Conservation (phyloP, 2,329 filamentous ascomycete species). For the Nemania sp. region DNA sequence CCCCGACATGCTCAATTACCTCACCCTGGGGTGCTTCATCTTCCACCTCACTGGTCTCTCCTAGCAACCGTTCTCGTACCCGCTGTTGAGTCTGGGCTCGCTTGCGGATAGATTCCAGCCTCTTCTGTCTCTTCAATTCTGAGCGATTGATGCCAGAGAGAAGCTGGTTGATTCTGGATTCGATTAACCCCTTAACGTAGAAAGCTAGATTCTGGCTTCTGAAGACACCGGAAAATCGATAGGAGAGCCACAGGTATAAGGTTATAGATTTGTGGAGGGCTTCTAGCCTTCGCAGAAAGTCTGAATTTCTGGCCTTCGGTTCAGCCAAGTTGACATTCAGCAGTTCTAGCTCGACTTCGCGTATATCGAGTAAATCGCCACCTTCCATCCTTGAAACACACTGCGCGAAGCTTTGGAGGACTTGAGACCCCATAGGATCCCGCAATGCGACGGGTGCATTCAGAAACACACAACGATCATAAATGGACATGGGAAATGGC, state of each 20-base stretch:
- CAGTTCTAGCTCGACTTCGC: conserved; percentile 70
- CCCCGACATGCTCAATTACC: conserved; percentile 31
- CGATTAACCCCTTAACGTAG: conserved; percentile 76
- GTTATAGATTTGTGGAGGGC: conserved; percentile 79
- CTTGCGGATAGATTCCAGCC: conserved; percentile 33
- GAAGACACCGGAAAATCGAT: conserved; percentile 82
- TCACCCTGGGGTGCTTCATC: neutral
- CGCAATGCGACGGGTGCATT: conserved; percentile 67
- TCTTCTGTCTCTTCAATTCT: conserved; percentile 41
- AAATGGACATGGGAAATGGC: conserved; percentile 66
- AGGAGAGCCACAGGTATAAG: conserved; percentile 90
- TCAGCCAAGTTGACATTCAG: conserved; percentile 64
- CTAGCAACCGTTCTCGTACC: conserved; percentile 32
- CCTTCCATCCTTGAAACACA: conserved; percentile 69
- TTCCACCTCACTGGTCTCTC: conserved; percentile 16
- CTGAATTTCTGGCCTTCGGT: conserved; percentile 44
- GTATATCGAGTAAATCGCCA: conserved; percentile 72
- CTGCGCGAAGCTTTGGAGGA: conserved; percentile 66
- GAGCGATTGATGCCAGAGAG: conserved; percentile 60
- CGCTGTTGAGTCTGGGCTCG: conserved; percentile 21
- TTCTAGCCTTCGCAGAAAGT: conserved; percentile 72
- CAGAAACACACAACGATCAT: conserved; percentile 76
- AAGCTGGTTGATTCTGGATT: conserved; percentile 71
- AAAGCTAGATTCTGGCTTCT: conserved; percentile 73
- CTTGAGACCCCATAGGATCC: conserved; percentile 48